A percentile compares a stretch with the other conserved stretches of the same genome.
These are phyloP conservation scores for Saturnispora halmiae DNA, from an alignment of 805 yeast species.

Conservation along the genomic window DNA sequence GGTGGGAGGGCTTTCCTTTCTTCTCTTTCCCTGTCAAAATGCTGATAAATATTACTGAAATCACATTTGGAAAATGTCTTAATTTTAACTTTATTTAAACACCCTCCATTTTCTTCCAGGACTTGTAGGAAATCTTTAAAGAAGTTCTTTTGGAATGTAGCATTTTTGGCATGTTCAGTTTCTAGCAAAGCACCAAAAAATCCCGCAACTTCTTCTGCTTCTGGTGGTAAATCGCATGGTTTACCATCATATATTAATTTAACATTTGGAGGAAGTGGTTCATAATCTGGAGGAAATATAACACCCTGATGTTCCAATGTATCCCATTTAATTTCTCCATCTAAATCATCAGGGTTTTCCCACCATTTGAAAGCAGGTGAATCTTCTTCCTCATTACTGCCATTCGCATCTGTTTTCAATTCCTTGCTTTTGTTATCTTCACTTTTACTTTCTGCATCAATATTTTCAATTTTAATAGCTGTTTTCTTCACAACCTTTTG, in stretches of 20 bases:
- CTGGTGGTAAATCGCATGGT: constrained; percentile 64
- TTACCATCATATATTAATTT: constrained; percentile 68
- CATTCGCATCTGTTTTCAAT: constrained; percentile 2
- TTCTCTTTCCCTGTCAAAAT: constrained; percentile 61
- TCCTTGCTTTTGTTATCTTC: constrained; percentile 8
- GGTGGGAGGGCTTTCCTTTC: constrained; percentile 60
- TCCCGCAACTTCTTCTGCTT: constrained; percentile 95
- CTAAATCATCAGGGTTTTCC: constrained; percentile 66
- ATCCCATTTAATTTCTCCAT: constrained; percentile 78
- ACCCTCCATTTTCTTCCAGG: constrained; percentile 61
- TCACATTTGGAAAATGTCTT: constrained; percentile 62
- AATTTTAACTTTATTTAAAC: constrained; percentile 36
- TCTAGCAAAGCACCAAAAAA: constrained; percentile 84
- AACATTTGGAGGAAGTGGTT: constrained; percentile 70
- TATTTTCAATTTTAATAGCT: not conserved
- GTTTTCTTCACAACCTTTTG: too few species aligned
- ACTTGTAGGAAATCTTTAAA: constrained; percentile 69
- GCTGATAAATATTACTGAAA: constrained; percentile 61
- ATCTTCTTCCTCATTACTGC: constrained; percentile 30
- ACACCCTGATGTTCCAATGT: constrained; percentile 85
- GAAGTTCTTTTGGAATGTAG: constrained; percentile 79
- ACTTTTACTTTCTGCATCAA: constrained; percentile 7
- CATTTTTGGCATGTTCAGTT: constrained; percentile 81
- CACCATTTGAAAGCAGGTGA: constrained; percentile 64
- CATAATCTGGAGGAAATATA: constrained; percentile 86